phyloP scores from a whole-genome alignment of 2,329 filamentous ascomycete species.

The Kalaharituber pfeilii region DNA sequence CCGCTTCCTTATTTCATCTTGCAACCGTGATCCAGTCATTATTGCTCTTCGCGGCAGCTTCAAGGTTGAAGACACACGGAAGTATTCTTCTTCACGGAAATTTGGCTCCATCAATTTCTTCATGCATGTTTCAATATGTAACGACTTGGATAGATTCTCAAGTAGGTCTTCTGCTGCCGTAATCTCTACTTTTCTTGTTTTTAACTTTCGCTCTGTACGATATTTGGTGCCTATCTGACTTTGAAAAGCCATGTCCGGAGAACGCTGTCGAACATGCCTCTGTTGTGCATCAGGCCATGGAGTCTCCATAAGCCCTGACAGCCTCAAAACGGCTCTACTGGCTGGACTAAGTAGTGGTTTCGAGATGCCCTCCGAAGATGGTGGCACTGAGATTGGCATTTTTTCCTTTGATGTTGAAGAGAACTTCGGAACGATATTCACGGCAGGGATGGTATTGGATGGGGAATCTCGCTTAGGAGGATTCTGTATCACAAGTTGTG shows the following conservation, averaged over 20 bases:
- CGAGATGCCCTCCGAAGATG: not conserved
- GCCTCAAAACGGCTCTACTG: conserved; percentile 32
- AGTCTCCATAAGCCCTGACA: conserved; percentile 48
- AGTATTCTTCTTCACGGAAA: conserved; percentile 10
- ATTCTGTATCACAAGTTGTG: too few relatives aligned
- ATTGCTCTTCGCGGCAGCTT: conserved; percentile 13
- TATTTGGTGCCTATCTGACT: conserved; percentile 30
- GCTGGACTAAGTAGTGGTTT: conserved; percentile 5
- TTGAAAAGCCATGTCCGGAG: conserved; percentile 34
- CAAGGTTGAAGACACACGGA: conserved; percentile 9
- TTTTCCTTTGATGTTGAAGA: not conserved
- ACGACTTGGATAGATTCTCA: conserved; percentile 27
- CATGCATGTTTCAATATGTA: conserved; percentile 4
- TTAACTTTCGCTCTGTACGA: conserved; percentile 27
- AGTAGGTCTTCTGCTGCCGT: conserved; percentile 25
- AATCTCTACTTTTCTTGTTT: conserved; percentile 26
- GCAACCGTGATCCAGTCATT: conserved; percentile 26
- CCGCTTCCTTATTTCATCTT: conserved; percentile 25
- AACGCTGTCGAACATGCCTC: conserved; percentile 46
- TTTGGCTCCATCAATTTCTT: conserved; percentile 7
- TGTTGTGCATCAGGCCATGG: conserved; percentile 54
- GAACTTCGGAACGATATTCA: not conserved
- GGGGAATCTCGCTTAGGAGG: not conserved
- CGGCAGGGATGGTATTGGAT: conserved; percentile 18
- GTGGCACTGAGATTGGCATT: not conserved